A percentile compares a stretch with the other conserved stretches of the same genome.
These are phyloP conservation scores for Ceratocystiopsis brevicomis DNA, from an alignment of 2,329 filamentous ascomycete genomes.

Conservation along the genomic window DNA sequence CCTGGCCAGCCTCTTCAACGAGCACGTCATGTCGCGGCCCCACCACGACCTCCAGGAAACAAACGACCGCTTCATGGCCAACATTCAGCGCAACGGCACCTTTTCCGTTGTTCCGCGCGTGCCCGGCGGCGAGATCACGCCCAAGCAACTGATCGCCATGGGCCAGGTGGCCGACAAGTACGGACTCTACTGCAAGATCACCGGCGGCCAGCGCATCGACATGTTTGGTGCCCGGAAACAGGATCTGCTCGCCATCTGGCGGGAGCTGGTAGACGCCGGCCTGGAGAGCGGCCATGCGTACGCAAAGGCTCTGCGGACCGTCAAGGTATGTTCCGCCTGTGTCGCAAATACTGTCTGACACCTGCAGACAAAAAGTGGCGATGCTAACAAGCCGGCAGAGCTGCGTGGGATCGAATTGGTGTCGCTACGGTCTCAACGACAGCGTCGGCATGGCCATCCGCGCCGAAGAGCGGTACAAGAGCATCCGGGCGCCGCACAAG, in stretches of 20 bases:
- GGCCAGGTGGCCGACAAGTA: constrained; percentile 73
- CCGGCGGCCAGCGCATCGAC: constrained; percentile 78
- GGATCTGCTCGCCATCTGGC: constrained; percentile 69
- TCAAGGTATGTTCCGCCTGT: constrained; percentile 31
- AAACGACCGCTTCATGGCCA: constrained; percentile 73
- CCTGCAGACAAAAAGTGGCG: neutral
- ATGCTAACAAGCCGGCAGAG: constrained; percentile 23
- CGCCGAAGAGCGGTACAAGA: constrained; percentile 81
- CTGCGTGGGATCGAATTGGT: constrained; percentile 84
- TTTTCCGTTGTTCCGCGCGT: constrained; percentile 77
- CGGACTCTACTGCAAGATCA: constrained; percentile 77
- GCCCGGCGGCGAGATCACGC: constrained; percentile 69
- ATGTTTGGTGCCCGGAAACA: constrained; percentile 85
- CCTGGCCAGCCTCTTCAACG: constrained; percentile 65
- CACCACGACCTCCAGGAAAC: constrained; percentile 76
- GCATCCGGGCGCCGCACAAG: constrained; percentile 75
- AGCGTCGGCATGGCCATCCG: constrained; percentile 80
- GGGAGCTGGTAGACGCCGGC: constrained; percentile 57
- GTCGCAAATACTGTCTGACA: too few species aligned
- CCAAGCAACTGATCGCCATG: constrained; percentile 67
- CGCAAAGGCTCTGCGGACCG: constrained; percentile 70
- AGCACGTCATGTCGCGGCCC: constrained; percentile 53
- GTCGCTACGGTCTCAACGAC: constrained; percentile 72
- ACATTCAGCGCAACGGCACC: constrained; percentile 81
- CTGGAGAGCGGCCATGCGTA: constrained; percentile 88